A percentile compares a stretch with the other conserved stretches of the same genome.
phyloP scores from a whole-genome alignment of 768 basidiomycete species.

The Kwoniella shandongensis region DNA sequence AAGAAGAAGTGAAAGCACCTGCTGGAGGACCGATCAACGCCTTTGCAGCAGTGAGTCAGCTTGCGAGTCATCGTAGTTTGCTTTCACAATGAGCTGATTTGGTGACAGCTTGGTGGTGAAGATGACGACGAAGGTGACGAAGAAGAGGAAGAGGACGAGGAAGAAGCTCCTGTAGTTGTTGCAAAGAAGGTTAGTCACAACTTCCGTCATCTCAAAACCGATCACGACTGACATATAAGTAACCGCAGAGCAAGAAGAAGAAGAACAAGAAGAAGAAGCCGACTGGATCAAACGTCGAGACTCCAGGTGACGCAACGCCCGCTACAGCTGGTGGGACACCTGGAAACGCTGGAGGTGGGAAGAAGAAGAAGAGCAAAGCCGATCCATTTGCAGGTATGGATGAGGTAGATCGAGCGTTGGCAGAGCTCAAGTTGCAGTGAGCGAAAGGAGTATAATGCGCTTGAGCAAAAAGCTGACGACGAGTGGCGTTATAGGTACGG shows the following conservation, averaged over 20 bases:
- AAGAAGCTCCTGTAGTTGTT: constrained; percentile 26
- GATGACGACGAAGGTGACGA: constrained; percentile 24
- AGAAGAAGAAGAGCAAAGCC: constrained; percentile 40
- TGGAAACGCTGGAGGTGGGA: constrained; percentile 59
- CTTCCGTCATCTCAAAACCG: neutral
- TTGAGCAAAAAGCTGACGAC: neutral
- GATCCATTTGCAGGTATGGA: constrained; percentile 56
- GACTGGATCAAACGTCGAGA: constrained; percentile 64
- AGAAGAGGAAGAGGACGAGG: constrained; percentile 34
- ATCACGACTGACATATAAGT: neutral
- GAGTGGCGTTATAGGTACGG: constrained; percentile 16
- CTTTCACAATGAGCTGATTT: constrained; percentile 5
- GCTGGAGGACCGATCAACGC: constrained; percentile 34
- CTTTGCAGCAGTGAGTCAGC: constrained; percentile 48
- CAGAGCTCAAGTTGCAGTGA: constrained; percentile 77
- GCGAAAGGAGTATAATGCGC: constrained; percentile 16
- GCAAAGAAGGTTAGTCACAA: constrained; percentile 33
- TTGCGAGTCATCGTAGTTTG: neutral
- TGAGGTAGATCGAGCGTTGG: constrained; percentile 79
- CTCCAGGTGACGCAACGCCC: constrained; percentile 58
- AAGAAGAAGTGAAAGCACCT: constrained; percentile 14
- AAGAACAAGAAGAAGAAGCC: constrained; percentile 77
- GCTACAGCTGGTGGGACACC: constrained; percentile 60
- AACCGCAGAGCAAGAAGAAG: constrained; percentile 55
- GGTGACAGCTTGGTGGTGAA: constrained; percentile 31